A percentile compares a stretch with the other conserved stretches of the same genome.
These are phyloP conservation scores for Capsicum pubescens DNA, from an alignment of 257 asterid species.

Conservation along the genomic window DNA sequence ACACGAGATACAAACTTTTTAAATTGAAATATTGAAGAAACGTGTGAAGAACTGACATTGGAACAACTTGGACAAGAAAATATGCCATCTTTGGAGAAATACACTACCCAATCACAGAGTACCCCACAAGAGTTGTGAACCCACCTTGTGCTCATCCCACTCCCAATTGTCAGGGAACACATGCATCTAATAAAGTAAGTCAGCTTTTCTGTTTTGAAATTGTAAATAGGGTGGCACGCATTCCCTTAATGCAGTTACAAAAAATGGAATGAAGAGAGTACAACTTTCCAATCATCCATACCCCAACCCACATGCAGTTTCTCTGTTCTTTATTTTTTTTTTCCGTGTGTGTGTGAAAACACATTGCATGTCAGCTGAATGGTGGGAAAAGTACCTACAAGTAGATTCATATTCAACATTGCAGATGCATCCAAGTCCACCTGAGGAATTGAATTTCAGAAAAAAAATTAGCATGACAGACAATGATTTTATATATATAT, in stretches of 20 bases:
- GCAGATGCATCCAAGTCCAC: slow-evolving; percentile 97
- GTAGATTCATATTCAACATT: slow-evolving; percentile 72
- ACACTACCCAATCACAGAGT: not conserved
- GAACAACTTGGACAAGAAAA: not conserved
- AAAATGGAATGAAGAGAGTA: slow-evolving; percentile 13
- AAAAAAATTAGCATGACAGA: slow-evolving; percentile 21
- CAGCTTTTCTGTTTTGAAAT: not conserved
- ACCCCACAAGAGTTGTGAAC: not conserved
- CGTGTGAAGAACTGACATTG: not conserved
- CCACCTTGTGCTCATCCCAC: not conserved
- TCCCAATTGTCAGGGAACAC: not conserved
- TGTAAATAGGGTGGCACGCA: not conserved
- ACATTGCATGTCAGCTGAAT: slow-evolving; percentile 28
- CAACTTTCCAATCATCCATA: not conserved
- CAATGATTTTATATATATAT: not conserved
- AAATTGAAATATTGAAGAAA: not conserved
- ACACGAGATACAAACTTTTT: not conserved
- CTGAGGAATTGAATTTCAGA: slow-evolving; percentile 42
- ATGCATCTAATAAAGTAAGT: slow-evolving; percentile 1
- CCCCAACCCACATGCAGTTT: slow-evolving; percentile 3
- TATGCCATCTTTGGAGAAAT: slow-evolving; percentile 6
- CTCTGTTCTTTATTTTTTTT: not conserved
- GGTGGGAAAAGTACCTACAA: slow-evolving; percentile 66
- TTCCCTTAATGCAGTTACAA: not conserved
- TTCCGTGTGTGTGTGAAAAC: not conserved